Base-by-base conservation (phyloP, 2,329 filamentous ascomycete species). In the Amesomyces nigricolor region DNA sequence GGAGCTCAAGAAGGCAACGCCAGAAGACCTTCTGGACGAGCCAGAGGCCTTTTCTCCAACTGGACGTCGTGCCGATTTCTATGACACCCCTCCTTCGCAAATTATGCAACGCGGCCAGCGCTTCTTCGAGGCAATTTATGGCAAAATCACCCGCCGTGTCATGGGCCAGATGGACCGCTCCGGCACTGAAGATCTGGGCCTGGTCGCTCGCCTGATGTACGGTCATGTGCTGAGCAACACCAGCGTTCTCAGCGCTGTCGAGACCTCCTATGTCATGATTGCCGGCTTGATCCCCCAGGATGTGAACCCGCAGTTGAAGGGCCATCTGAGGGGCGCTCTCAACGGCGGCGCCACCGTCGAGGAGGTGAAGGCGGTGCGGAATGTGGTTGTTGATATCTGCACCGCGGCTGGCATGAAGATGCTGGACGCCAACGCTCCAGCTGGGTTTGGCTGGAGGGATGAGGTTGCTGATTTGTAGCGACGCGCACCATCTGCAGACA, bases 221-320 rank as follows among this genome's bases (percentile, higher is more conserved):
- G 75, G 74, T 5, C 73, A 78, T 57, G 63, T 79, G 8, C 64
- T 80, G 38, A 78, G 74, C 65, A 77, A 78, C 59, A 72, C 70
- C 9, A 71, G 60, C 22, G 68, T 80, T 11, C 64, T 79, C n/a
- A 72, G 67, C 10, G 62, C 71, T 3, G 67, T 67, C 11, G 77
- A 81, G 63, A 80, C 73, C 3, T 79, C 76, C 29, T 77, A 75
- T 59, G 72, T 78, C n/a, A 65, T 80, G 49, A 72, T 80, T 42
- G 75, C 78, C 3, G 75, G 71, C 4, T 57, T 80, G 47, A 73
- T 80, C 52, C 76, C 77, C 11, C 76, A 79, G 65, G 75, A 79
- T 66, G 77, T 76, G 62, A 79, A 79, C 56, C 73, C 76, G 5
- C 78, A 80, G 59, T 65, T 80, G 46, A 80, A 79, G 59, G 77